These are phyloP conservation scores for Fusarium odoratissimum DNA, from an alignment of 2,329 filamentous ascomycete species.

Conservation along the genomic window DNA sequence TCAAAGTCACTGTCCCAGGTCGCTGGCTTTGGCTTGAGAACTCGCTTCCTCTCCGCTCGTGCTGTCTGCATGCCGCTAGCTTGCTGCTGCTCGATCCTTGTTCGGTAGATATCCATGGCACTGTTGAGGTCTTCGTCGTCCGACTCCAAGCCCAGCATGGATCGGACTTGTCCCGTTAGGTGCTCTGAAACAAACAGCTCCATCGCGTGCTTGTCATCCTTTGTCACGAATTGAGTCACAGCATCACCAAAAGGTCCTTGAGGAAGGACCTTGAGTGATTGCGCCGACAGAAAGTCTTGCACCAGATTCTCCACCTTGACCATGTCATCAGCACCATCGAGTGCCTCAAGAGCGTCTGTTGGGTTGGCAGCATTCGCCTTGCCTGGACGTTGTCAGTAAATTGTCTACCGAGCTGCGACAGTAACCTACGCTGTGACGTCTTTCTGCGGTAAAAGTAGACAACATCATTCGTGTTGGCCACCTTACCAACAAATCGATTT, in stretches of 20 bases:
- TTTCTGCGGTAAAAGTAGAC: slow-evolving; percentile 95
- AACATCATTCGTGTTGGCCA: slow-evolving; percentile 94
- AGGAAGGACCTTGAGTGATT: slow-evolving; percentile 91
- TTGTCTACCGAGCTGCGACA: too few relatives aligned
- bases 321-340: slow-evolving; percentile 66
- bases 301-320: slow-evolving; percentile 92
- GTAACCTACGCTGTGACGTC: slow-evolving; percentile 53
- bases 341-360: slow-evolving; percentile 70
- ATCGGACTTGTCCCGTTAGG: slow-evolving; percentile 75
- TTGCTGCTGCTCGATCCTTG: slow-evolving; percentile 77
- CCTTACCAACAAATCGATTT: slow-evolving; percentile 87
- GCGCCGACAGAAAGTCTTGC: slow-evolving; percentile 84
- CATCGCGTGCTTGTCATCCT: slow-evolving; percentile 95
- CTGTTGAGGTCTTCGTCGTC: slow-evolving; percentile 75
- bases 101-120: slow-evolving; percentile 79
- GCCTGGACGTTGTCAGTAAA: slow-evolving; percentile 32
- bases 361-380: slow-evolving; percentile 61
- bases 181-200: slow-evolving; percentile 81
- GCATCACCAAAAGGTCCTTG: slow-evolving; percentile 94
- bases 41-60: slow-evolving; percentile 51
- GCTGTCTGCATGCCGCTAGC: slow-evolving; percentile 67
- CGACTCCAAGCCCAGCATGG: slow-evolving; percentile 73
- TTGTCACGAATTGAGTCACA: slow-evolving; percentile 91
- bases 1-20: slow-evolving; percentile 92
- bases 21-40: slow-evolving; percentile 79